These are phyloP conservation scores for Deuterostichococcus epilithicus DNA, from an alignment of 139 green algal genomes.

Conservation along the genomic window DNA sequence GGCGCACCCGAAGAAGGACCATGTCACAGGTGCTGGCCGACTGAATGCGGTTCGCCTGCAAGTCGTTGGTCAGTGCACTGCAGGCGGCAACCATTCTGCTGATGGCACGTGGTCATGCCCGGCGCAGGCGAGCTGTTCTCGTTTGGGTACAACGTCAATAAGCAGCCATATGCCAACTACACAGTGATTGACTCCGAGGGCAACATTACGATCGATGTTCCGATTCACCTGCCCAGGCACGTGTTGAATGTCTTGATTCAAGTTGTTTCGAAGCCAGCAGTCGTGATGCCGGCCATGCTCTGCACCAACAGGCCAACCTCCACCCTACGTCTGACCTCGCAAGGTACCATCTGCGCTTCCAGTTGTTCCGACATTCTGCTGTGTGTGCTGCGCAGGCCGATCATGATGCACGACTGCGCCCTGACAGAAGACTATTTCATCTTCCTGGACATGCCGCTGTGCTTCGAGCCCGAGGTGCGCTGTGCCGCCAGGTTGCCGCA, in stretches of 20 bases:
- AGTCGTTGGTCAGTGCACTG: too few species aligned
- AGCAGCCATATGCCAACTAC: constrained; percentile 18
- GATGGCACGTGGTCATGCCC: background rate
- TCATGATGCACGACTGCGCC: constrained; percentile 84
- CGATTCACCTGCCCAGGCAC: constrained; percentile 13
- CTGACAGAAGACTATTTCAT: constrained; percentile 65
- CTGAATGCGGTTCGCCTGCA: too few species aligned
- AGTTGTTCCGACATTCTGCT: background rate
- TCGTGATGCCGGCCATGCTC: too few species aligned
- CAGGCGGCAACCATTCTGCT: too few species aligned
- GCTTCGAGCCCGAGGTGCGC: constrained; percentile 50
- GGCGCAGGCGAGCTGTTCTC: constrained; percentile 28
- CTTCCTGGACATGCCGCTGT: constrained; percentile 68
- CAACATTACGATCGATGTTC: background rate
- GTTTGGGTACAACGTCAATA: constrained; percentile 48
- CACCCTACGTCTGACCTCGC: constrained; percentile 26
- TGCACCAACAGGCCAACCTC: too few species aligned
- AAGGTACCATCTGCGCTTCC: background rate
- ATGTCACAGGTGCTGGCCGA: constrained; percentile 30
- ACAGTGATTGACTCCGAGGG: constrained; percentile 7
- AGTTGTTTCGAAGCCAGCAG: too few species aligned
- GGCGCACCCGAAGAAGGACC: constrained; percentile 79
- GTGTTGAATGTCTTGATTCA: too few species aligned
- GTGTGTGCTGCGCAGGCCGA: constrained; percentile 1
- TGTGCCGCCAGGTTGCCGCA: background rate